Evolutionary conservation across 2,329 filamentous ascomycete genomes (phyloP).

Genomic region (Colletotrichum sp.): DNA sequence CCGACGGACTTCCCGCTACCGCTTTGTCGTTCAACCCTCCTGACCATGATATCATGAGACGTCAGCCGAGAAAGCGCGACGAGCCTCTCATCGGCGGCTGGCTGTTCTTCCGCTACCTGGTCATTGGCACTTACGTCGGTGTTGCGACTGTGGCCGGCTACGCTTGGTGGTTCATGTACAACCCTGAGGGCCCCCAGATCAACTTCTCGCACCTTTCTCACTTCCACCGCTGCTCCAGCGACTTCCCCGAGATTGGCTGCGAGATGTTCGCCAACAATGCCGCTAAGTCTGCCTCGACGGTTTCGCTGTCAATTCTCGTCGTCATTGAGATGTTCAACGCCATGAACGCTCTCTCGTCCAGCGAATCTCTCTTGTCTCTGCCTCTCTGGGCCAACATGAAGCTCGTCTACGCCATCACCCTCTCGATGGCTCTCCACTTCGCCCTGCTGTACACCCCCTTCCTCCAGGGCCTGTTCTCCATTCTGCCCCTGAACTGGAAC

Average conservation of each 20-base stretch:
- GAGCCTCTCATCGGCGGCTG: conserved; percentile 92
- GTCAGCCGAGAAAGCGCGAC: conserved; percentile 87
- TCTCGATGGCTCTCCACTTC: conserved; percentile 96
- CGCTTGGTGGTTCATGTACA: conserved; percentile 99
- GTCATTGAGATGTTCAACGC: conserved; percentile 99
- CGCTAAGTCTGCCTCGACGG: conserved; percentile 88
- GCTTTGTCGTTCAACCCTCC: conserved; percentile 97
- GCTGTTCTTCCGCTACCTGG: conserved; percentile 97
- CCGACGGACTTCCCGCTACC: conserved; percentile 94
- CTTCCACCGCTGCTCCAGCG: conserved; percentile 89
- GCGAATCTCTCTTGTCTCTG: conserved; percentile 90
- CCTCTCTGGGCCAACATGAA: conserved; percentile 99
- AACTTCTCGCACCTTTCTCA: conserved; percentile 86
- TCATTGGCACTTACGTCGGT: conserved; percentile 95
- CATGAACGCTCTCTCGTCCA: conserved; percentile 96
- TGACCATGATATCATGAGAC: conserved; percentile 98
- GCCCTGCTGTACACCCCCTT: conserved; percentile 90
- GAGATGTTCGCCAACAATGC: conserved; percentile 87
- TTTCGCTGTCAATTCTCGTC: conserved; percentile 89
- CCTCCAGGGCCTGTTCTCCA: conserved; percentile 87
- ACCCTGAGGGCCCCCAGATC: conserved; percentile 87
- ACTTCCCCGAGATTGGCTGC: conserved; percentile 91
- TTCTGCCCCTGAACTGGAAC: conserved; percentile 80
- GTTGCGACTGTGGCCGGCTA: conserved; percentile 95
- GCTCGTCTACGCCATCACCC: conserved; percentile 89